A percentile compares a stretch with the other conserved stretches of the same genome.
phyloP scores from a whole-genome alignment of 768 basidiomycete genomes.

The Leucosporidium scottii region DNA sequence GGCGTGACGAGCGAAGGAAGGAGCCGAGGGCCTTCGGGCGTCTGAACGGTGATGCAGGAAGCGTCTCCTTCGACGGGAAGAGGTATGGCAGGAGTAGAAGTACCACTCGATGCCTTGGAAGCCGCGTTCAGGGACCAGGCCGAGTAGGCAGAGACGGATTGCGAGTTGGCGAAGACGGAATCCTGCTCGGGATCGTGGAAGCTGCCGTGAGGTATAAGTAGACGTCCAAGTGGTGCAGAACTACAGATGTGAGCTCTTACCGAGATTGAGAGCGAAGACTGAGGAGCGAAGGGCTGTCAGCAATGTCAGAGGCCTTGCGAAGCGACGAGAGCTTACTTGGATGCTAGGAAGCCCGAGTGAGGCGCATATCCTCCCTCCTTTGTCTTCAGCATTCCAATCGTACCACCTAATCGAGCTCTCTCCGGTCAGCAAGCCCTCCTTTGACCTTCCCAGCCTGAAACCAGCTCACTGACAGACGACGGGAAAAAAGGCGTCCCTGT shows the following conservation, averaged over 20 bases:
- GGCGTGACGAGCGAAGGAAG: conserved; percentile 55
- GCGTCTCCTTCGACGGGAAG: conserved; percentile 36
- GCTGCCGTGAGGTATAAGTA: conserved; percentile 59
- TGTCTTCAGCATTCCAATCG: conserved; percentile 49
- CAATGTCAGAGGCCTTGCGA: background rate
- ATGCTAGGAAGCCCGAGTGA: conserved; percentile 78
- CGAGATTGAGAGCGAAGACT: conserved; percentile 16
- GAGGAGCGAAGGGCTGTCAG: background rate
- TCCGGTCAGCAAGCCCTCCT: no score
- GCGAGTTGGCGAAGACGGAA: conserved; percentile 73
- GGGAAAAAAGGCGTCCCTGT: no score
- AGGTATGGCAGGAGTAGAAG: conserved; percentile 44
- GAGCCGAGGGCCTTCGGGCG: conserved; percentile 18
- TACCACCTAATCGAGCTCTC: conserved; percentile 47
- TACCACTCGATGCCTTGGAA: conserved; percentile 11
- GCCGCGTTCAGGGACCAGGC: conserved; percentile 52
- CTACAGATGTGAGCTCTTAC: background rate
- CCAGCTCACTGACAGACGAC: no score
- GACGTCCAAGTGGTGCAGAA: conserved; percentile 49
- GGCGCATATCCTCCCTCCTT: conserved; percentile 46
- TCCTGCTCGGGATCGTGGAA: conserved; percentile 88
- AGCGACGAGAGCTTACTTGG: conserved; percentile 9
- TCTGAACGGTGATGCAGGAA: conserved; percentile 12
- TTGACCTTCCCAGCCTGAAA: no score
- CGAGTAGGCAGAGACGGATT: conserved; percentile 69